Evolutionary conservation across 2,329 filamentous ascomycete genomes (phyloP), one percentile per base, ranked within the genome.

Genomic region (Cytospora paraplurivora): DNA sequence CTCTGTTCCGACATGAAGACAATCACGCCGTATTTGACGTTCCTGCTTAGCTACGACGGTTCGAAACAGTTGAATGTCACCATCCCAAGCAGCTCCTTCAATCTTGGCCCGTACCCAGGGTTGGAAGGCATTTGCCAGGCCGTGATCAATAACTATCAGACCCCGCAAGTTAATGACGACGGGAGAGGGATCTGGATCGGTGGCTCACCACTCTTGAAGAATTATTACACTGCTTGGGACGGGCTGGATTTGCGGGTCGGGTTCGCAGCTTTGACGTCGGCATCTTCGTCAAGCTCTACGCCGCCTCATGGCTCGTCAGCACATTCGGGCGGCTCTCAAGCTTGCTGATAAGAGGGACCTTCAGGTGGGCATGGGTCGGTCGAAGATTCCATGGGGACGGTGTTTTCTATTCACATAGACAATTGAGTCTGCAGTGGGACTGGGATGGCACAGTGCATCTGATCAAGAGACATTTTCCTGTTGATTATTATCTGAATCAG

Each of bases 181-280:
- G 55, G 65, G 1, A 67, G 65, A 1, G 59, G 66, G 1, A 52
- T 71, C 4, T 75, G 73, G 72, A 62, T 73, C 6, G 50, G 75
- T 7, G 74, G 74, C 3, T 72, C 72, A 2, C 73, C 73, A 5
- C 66, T 75, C 4, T 62, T 76, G 55, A 75, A 75, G 69, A 59
- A 68, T 3, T 74, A 74, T 59, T 74, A 75, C 56, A 75, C 73
- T 10, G 70, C 71, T 4, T 75, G 72, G 72, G 69, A 75, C 57
- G 73, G 73, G 4, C 55, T 69, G 33, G 69, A 69, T 41, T 52
- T 70, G 53, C 60, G 69, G 55, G 62, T 75, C 21, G 73, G 72
- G 6, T 73, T 66, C 13, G 65, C 65, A 21, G 6, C 61, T 7
- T 21, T 63, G 32, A 56, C 53, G 37, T 34, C 6, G 10, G 12